Base-by-base conservation (phyloP, 805 yeast species). In the Teunomyces aglyptinius region DNA sequence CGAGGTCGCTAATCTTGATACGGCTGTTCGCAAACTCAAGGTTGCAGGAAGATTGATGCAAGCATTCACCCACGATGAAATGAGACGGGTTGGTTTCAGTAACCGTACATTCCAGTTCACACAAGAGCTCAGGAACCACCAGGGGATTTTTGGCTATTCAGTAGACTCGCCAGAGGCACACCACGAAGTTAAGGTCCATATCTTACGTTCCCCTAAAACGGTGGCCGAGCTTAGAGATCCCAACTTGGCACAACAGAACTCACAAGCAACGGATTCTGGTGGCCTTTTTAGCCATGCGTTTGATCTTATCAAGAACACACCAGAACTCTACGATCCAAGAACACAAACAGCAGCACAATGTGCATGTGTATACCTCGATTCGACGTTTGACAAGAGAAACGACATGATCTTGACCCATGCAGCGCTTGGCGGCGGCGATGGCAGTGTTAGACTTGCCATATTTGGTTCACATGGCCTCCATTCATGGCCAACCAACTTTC, bases 391-490 rank as follows among this genome's bases (percentile, higher is more conserved):
- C 62, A 64, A 70, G 2, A 57, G 67, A 35, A 65, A 68, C 27
- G 72, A 81, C 15, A 66, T 86, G 52, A 82, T 94, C 41, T 63
- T 82, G 31, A 89, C 89, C 2, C 98, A 94, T 67, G 97, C 97
- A 2, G 98, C 98, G 0, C 68, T 92, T 13, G 98, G 98, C 39
- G 98, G 98, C 24, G 94, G 94, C 10, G 76, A 77, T 20, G 83
- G 76, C 35, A 71, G 80, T 36, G 70, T 89, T 36, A 82, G 82
- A 52, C 67, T 94, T 45, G 98, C 96, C 1, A 89, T 94, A 7
- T 92, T 91, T 65, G 99, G 99, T 5, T 84, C 96, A 5, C 98
- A 94, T 59, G 94, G 96, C 0, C 54, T 89, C 10, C 91, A 87
- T 62, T 80, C 96, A 1, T 94, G 96, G 95, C 98, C 99, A n/a